Conservation (phyloP, 352 stramenopile species). For the Globisporangium lucens region DNA sequence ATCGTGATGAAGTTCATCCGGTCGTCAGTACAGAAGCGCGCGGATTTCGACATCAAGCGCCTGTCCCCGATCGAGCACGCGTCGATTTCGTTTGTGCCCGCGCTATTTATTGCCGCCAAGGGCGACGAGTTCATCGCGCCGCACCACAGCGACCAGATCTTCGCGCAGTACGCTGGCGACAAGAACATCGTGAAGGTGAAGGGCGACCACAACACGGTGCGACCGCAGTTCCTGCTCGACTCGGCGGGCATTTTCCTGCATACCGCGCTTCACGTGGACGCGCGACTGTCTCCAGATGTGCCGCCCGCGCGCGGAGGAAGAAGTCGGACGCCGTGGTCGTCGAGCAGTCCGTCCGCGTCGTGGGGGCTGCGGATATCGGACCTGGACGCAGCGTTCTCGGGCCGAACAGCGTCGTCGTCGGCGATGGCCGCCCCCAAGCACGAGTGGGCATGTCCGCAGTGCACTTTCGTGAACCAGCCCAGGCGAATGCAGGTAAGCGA, state of each 20-base stretch:
- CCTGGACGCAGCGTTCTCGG: slow-evolving; percentile 47
- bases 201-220: slow-evolving; percentile 96
- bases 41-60: slow-evolving; percentile 80
- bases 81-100: slow-evolving; percentile 94
- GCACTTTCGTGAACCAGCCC: slow-evolving; percentile 64
- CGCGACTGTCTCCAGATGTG: slow-evolving; percentile 29
- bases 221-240: slow-evolving; percentile 95
- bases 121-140: slow-evolving; percentile 95
- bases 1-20: slow-evolving; percentile 91
- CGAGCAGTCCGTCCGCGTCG: slow-evolving; percentile 34
- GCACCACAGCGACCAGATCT: slow-evolving; percentile 84
- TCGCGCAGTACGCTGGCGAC: slow-evolving; percentile 93
- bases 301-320: slow-evolving; percentile 21
- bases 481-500: slow-evolving; percentile 53
- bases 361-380: slow-evolving; percentile 54
- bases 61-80: slow-evolving; percentile 86
- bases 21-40: slow-evolving; percentile 90
- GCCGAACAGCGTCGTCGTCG: slow-evolving; percentile 24
- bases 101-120: slow-evolving; percentile 94
- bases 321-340: slow-evolving; percentile 38
- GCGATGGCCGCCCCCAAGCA: slow-evolving; percentile 33
- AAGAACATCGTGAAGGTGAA: slow-evolving; percentile 98
- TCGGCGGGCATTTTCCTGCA: slow-evolving; percentile 96
- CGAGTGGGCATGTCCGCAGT: slow-evolving; percentile 56
- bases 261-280: slow-evolving; percentile 84